Evolutionary conservation across 1,284 basidiomycete species (phyloP).

Genomic region (Xerocomus amazonicus): DNA sequence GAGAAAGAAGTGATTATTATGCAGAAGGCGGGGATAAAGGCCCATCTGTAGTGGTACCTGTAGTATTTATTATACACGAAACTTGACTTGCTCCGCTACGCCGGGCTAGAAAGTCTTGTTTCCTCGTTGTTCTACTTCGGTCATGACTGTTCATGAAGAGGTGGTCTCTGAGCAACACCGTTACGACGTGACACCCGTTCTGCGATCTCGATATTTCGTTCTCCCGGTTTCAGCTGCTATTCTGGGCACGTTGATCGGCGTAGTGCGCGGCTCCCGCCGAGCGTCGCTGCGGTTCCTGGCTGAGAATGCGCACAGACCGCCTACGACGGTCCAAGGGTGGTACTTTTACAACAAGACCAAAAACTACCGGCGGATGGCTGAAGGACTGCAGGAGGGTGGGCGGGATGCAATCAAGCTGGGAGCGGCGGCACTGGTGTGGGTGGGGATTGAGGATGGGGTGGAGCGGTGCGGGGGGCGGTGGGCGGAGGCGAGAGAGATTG

Average conservation of each 20-base stretch:
- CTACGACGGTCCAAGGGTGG: slow-evolving; percentile 81
- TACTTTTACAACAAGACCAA: slow-evolving; percentile 92
- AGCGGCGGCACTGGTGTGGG: slow-evolving; percentile 56
- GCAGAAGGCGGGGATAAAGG: slow-evolving; percentile 56
- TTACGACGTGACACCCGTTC: slow-evolving; percentile 32
- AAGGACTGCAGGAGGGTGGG: slow-evolving; percentile 66
- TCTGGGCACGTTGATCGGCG: slow-evolving; percentile 63
- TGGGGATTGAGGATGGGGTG: slow-evolving; percentile 63
- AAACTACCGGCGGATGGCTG: slow-evolving; percentile 78
- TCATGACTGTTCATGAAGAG: not conserved
- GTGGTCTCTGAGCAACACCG: slow-evolving; percentile 4
- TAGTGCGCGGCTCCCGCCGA: slow-evolving; percentile 64
- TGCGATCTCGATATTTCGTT: slow-evolving; percentile 32
- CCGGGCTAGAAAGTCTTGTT: too few relatives aligned
- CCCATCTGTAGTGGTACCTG: slow-evolving; percentile 40
- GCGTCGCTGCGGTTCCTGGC: slow-evolving; percentile 57
- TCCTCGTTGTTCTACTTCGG: too few relatives aligned
- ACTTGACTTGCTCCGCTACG: too few relatives aligned
- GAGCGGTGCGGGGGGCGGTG: slow-evolving; percentile 42
- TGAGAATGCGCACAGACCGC: slow-evolving; percentile 72
- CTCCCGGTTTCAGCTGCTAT: slow-evolving; percentile 57
- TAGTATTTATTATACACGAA: too few relatives aligned
- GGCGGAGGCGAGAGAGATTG: slow-evolving; percentile 52
- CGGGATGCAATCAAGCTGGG: slow-evolving; percentile 56
- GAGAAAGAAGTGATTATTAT: slow-evolving; percentile 59